These are phyloP conservation scores for Podospora appendiculata DNA, from an alignment of 495 filamentous ascomycete genomes.

Conservation along the genomic window DNA sequence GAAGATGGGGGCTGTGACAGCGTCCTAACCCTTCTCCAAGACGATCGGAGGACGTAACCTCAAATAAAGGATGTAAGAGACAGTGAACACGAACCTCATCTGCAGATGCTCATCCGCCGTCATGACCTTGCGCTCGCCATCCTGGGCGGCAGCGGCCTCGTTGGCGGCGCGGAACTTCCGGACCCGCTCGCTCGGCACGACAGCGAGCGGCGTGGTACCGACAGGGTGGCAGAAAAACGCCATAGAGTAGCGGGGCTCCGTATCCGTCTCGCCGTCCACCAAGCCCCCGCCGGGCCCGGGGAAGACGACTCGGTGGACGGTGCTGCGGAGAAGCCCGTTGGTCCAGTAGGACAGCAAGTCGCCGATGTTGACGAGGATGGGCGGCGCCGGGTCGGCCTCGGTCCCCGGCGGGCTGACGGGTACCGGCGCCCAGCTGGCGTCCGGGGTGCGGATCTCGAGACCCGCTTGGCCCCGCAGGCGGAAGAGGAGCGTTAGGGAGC, in stretches of 20 bases:
- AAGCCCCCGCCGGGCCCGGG: conserved; percentile 30
- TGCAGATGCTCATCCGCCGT: conserved; percentile 82
- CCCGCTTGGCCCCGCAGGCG: conserved; percentile 76
- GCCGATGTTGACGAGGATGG: conserved; percentile 88
- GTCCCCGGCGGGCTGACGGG: conserved; percentile 50
- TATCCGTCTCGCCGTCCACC: conserved; percentile 45
- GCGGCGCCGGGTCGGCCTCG: conserved; percentile 50
- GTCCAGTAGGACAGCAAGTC: conserved; percentile 93
- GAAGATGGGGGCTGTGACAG: no score
- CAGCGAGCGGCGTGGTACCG: conserved; percentile 56
- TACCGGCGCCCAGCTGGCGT: conserved; percentile 50
- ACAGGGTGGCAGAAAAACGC: conserved; percentile 90
- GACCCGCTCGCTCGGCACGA: conserved; percentile 63
- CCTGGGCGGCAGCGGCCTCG: conserved; percentile 21
- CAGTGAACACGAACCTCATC: conserved; percentile 31
- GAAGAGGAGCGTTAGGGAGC: conserved; percentile 80
- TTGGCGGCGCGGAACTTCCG: conserved; percentile 7
- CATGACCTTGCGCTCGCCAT: conserved; percentile 49
- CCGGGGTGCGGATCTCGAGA: conserved; percentile 68
- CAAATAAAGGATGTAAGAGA: no score
- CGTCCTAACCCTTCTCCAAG: no score
- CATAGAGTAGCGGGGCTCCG: conserved; percentile 63
- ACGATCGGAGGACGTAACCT: no score
- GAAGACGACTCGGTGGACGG: conserved; percentile 85
- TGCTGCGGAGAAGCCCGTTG: conserved; percentile 70